A percentile compares a stretch with the other conserved stretches of the same genome.
phyloP scores from a whole-genome alignment of 306 rosid species.

The Potentilla sterilis region DNA sequence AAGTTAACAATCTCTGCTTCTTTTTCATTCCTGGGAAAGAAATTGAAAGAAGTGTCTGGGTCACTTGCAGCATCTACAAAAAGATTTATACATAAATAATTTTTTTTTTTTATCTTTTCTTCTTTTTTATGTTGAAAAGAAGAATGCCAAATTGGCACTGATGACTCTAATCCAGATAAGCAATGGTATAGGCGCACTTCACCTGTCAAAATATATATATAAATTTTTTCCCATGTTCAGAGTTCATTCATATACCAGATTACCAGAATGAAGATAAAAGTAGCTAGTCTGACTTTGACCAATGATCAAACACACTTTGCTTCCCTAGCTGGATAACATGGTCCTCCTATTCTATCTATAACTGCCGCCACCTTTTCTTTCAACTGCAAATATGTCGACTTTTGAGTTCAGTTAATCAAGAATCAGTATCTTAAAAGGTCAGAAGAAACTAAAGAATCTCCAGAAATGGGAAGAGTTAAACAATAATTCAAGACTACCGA shows the following conservation, averaged over 20 bases:
- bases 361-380: slow-evolving; percentile 10
- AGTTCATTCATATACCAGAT: neutral
- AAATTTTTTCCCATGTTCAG: neutral
- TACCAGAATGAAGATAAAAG: neutral
- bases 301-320: neutral
- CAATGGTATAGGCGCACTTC: neutral
- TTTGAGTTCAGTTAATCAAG: neutral
- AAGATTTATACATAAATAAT: neutral
- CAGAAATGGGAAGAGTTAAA: neutral
- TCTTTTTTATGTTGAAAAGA: neutral
- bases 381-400: slow-evolving; percentile 2
- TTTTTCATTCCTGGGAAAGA: neutral
- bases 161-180: slow-evolving; percentile 12
- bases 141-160: neutral
- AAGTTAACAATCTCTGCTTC: neutral
- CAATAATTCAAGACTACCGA: neutral
- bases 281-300: neutral
- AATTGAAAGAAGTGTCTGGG: neutral
- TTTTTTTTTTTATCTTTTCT: neutral
- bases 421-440: neutral
- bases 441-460: neutral
- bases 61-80: neutral
- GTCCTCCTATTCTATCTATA: neutral
- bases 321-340: neutral
- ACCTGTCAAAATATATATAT: neutral